phyloP scores from a whole-genome alignment of 139 green algal species.

The Tetraselmis chui region DNA sequence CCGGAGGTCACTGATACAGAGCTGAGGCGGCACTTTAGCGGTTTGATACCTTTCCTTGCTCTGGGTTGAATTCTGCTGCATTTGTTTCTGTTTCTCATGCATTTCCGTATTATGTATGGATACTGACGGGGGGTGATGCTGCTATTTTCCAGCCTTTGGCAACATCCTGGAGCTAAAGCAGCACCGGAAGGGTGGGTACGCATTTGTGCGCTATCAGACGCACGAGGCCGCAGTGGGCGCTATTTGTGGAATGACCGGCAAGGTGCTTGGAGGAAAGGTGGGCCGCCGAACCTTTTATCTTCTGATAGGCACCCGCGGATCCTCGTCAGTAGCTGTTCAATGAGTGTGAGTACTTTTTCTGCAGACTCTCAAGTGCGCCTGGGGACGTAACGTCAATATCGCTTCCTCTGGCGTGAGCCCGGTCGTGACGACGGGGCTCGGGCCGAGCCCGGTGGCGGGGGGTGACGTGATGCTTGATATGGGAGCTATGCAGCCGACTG shows the following conservation, averaged over 20 bases:
- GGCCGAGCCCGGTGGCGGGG: background rate
- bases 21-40: slow-evolving; percentile 26
- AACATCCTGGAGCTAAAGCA: slow-evolving; percentile 55
- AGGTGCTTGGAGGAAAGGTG: background rate
- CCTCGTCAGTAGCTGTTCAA: background rate
- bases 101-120: background rate
- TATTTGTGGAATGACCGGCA: slow-evolving; percentile 24
- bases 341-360: background rate
- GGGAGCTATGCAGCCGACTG: background rate
- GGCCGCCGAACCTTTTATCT: no score
- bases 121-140: no score
- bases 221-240: slow-evolving; percentile 53
- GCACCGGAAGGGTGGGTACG: slow-evolving; percentile 60
- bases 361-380: background rate
- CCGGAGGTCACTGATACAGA: slow-evolving; percentile 39
- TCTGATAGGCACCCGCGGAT: no score
- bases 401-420: background rate
- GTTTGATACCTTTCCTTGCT: background rate
- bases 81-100: background rate
- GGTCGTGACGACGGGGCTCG: background rate
- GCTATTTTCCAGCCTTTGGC: slow-evolving; percentile 47
- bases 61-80: background rate
- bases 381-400: background rate
- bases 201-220: slow-evolving; percentile 50
- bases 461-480: background rate